Conservation (phyloP, 768 basidiomycete genomes). For the Mycena epipterygia region DNA sequence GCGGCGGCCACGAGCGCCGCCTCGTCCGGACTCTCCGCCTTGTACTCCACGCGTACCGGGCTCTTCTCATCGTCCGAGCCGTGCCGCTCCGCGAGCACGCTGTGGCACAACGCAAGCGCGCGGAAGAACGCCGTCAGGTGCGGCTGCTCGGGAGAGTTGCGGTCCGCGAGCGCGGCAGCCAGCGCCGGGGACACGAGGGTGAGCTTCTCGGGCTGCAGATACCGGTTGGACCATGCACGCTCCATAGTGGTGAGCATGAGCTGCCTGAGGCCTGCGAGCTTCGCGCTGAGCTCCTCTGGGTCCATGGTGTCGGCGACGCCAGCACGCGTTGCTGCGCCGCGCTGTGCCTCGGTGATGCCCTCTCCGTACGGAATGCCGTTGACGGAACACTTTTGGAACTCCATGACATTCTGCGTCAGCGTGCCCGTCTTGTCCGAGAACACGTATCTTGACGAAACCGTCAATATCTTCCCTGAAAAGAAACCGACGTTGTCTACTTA, state of each 20-base stretch:
- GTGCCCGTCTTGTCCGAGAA: conserved; percentile 90
- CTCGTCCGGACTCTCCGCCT: conserved; percentile 97
- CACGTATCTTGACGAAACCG: conserved; percentile 20
- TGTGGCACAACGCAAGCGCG: conserved; percentile 95
- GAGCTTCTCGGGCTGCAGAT: conserved; percentile 82
- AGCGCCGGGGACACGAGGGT: conserved; percentile 91
- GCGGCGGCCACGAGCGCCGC: conserved; percentile 94
- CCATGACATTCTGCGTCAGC: conserved; percentile 98
- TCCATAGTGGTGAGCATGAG: conserved; percentile 84
- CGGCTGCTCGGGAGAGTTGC: conserved; percentile 67
- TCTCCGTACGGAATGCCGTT: conserved; percentile 90
- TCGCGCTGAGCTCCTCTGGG: conserved; percentile 78
- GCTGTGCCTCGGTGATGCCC: conserved; percentile 94
- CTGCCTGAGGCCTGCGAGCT: conserved; percentile 75
- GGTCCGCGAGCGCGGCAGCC: conserved; percentile 81
- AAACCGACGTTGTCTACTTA: conserved; percentile 64
- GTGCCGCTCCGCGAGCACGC: conserved; percentile 79
- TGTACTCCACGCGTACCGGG: conserved; percentile 84
- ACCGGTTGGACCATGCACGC: conserved; percentile 90
- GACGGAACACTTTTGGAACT: conserved; percentile 96
- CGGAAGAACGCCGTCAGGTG: conserved; percentile 90
- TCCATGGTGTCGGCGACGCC: conserved; percentile 76
- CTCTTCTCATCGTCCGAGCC: conserved; percentile 43
- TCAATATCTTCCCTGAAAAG: conserved; percentile 89
- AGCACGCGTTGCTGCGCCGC: conserved; percentile 89